A percentile compares a stretch with the other conserved stretches of the same genome.
Conservation (phyloP, 768 basidiomycete genomes). For the Termitomyces titanicus region DNA sequence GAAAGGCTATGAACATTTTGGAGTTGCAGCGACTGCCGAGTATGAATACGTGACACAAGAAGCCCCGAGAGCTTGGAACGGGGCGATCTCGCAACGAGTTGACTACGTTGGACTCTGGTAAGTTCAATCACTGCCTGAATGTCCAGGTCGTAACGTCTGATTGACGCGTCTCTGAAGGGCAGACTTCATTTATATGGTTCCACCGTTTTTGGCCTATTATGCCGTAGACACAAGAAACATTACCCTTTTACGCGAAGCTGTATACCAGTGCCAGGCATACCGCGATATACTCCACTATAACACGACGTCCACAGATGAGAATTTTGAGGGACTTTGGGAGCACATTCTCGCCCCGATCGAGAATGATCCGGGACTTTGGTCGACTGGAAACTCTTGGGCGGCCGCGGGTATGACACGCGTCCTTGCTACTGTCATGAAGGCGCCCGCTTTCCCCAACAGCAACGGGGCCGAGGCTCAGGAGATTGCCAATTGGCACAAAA, state of each 20-base stretch:
- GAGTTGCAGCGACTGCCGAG: background rate
- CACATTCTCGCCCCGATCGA: slow-evolving; percentile 37
- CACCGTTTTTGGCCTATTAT: slow-evolving; percentile 55
- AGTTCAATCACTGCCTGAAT: too few species aligned
- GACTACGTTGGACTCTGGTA: background rate
- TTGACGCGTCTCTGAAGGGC: slow-evolving; percentile 29
- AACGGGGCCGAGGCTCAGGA: background rate
- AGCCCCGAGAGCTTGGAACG: slow-evolving; percentile 33
- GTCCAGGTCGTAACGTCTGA: too few species aligned
- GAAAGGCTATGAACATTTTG: background rate
- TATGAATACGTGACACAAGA: background rate
- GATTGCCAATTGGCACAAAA: slow-evolving; percentile 8
- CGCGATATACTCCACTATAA: slow-evolving; percentile 35
- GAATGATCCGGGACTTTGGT: slow-evolving; percentile 40
- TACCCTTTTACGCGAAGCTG: slow-evolving; percentile 36
- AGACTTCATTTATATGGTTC: slow-evolving; percentile 54
- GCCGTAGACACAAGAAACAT: slow-evolving; percentile 32
- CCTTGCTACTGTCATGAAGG: slow-evolving; percentile 42
- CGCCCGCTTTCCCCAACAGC: slow-evolving; percentile 13
- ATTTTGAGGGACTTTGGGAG: slow-evolving; percentile 21
- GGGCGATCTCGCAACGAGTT: slow-evolving; percentile 54
- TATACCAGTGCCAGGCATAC: slow-evolving; percentile 47
- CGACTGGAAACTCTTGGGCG: slow-evolving; percentile 69
- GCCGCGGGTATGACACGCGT: slow-evolving; percentile 67
- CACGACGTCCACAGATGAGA: too few species aligned